Percentiles rank a stretch among this genome's conserved stretches.
phyloP scores from a whole-genome alignment of 1,284 basidiomycete genomes.

The Pseudozyma hubeiensis region DNA sequence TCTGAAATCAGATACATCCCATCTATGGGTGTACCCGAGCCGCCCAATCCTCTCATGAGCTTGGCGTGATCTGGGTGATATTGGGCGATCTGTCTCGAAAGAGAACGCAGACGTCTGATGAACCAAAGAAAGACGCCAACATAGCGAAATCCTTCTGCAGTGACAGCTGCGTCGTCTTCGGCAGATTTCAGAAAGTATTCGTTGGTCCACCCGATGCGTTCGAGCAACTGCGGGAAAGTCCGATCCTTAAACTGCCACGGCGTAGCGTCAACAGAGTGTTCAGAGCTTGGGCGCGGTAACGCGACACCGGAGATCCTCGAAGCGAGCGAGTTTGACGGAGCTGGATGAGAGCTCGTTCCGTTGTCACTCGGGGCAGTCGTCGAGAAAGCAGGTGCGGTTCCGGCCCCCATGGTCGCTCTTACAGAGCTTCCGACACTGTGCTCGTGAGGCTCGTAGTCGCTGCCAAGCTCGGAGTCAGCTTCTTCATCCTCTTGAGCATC shows the following conservation, averaged over 20 bases:
- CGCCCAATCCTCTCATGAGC: neutral
- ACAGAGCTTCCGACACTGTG: neutral
- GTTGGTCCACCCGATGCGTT: slow-evolving; percentile 10
- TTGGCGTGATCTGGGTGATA: slow-evolving; percentile 21
- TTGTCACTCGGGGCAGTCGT: neutral
- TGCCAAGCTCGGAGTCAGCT: slow-evolving; percentile 6
- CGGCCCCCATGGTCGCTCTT: slow-evolving; percentile 11
- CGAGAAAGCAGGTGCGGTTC: neutral
- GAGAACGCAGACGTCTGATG: slow-evolving; percentile 7
- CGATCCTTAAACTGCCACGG: slow-evolving; percentile 21
- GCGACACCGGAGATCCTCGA: slow-evolving; percentile 6
- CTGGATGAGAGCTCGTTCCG: neutral
- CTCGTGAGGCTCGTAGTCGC: slow-evolving; percentile 7
- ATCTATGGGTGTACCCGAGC: neutral
- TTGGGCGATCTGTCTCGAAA: slow-evolving; percentile 18
- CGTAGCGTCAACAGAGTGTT: neutral
- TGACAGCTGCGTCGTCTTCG: neutral
- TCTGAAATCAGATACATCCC: slow-evolving; percentile 20
- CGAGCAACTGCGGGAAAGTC: slow-evolving; percentile 25
- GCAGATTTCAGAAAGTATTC: slow-evolving; percentile 1
- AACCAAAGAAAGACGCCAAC: slow-evolving; percentile 15
- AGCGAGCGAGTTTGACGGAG: neutral
- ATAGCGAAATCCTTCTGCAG: slow-evolving; percentile 21
- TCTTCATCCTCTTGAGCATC: slow-evolving; percentile 5
- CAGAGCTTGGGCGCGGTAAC: neutral